Conservation (phyloP, 1,139 yeast genomes). For the Geotrichum candidum region DNA sequence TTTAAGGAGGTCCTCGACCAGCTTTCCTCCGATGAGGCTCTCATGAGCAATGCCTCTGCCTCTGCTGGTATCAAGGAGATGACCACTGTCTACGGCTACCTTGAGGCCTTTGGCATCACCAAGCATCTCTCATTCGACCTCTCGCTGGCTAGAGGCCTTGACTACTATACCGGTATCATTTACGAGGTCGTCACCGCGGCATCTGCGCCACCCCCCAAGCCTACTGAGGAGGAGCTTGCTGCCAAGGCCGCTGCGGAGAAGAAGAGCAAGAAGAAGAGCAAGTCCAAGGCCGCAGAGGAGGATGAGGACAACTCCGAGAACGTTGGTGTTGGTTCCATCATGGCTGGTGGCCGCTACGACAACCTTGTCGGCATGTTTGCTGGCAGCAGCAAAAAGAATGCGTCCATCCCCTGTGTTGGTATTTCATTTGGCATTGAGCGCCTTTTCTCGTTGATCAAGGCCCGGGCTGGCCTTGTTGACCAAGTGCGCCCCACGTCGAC, state of each 20-base stretch:
- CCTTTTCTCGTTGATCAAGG: constrained; percentile 79
- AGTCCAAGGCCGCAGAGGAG: constrained; percentile 36
- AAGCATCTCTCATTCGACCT: constrained; percentile 72
- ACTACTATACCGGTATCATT: constrained; percentile 92
- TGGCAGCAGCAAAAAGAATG: constrained; percentile 55
- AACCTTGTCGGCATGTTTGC: constrained; percentile 95
- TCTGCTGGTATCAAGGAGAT: constrained; percentile 77
- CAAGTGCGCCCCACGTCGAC: constrained; percentile 75
- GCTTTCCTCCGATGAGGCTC: constrained; percentile 51
- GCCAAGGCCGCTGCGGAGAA: constrained; percentile 36
- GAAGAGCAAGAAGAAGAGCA: constrained; percentile 26
- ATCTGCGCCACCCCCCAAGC: constrained; percentile 82
- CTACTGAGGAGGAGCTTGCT: constrained; percentile 36
- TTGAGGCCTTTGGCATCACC: constrained; percentile 71
- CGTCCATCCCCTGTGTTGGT: constrained; percentile 93
- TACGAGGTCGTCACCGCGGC: constrained; percentile 94
- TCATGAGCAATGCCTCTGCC: constrained; percentile 64
- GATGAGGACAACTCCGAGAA: constrained; percentile 93
- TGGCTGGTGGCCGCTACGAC: constrained; percentile 98
- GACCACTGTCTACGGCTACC: constrained; percentile 64
- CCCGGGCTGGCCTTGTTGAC: constrained; percentile 54
- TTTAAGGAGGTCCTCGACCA: constrained; percentile 58
- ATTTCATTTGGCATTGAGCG: constrained; percentile 95
- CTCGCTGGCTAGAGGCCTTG: constrained; percentile 94
- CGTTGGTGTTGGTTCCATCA: constrained; percentile 97